Percentiles rank a stretch among this genome's conserved stretches.
Evolutionary conservation across 164 flowering plant species (phyloP).

Genomic region (Malania oleifera): DNA sequence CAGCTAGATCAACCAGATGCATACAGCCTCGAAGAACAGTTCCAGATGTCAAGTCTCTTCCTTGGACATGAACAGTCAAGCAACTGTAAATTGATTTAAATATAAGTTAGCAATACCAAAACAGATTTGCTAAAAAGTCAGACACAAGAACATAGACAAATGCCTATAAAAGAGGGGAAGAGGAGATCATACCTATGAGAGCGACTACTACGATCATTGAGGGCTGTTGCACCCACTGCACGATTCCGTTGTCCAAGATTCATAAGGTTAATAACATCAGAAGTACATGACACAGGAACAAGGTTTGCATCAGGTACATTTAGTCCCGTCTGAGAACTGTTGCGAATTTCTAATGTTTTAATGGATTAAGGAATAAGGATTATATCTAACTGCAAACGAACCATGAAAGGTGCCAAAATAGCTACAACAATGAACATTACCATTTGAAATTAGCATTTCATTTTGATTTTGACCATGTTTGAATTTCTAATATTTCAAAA

Average conservation of each 20-base stretch:
- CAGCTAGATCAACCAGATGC: slow-evolving; percentile 92
- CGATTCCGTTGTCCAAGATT: slow-evolving; percentile 89
- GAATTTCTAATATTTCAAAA: neutral
- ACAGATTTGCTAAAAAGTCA: neutral
- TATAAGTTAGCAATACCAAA: slow-evolving; percentile 4
- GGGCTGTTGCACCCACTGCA: slow-evolving; percentile 92
- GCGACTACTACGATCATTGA: slow-evolving; percentile 98
- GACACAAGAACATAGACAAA: neutral
- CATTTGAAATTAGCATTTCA: slow-evolving; percentile 1
- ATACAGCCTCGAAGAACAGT: slow-evolving; percentile 65
- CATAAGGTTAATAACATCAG: slow-evolving; percentile 88
- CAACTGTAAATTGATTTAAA: slow-evolving; percentile 44
- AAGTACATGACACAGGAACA: slow-evolving; percentile 82
- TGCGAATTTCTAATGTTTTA: slow-evolving; percentile 88
- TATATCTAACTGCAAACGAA: no score
- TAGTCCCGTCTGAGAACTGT: slow-evolving; percentile 82
- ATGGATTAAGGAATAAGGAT: slow-evolving; percentile 41
- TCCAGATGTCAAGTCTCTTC: slow-evolving; percentile 73
- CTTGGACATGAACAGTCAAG: slow-evolving; percentile 86
- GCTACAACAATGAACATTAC: no score
- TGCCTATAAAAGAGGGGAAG: neutral
- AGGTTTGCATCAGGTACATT: slow-evolving; percentile 94
- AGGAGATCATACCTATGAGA: slow-evolving; percentile 81
- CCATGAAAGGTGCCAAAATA: no score
- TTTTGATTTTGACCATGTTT: neutral